These are phyloP conservation scores for Misopates orontium DNA, from an alignment of 257 asterid species.

Conservation along the genomic window DNA sequence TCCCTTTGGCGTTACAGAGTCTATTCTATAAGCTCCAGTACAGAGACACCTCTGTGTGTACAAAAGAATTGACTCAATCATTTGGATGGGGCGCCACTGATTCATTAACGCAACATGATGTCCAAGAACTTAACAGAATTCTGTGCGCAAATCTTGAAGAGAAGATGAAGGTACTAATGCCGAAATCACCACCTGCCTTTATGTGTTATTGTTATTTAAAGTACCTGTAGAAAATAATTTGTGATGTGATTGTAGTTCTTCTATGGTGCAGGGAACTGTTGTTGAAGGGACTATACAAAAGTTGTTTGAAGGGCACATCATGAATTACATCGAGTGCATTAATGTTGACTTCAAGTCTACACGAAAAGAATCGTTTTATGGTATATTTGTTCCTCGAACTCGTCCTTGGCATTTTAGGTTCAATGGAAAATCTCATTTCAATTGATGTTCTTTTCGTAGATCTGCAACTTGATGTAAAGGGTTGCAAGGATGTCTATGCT, in stretches of 20 bases:
- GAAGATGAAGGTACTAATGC: slow-evolving; percentile 83
- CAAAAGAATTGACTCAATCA: slow-evolving; percentile 94
- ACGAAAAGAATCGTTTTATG: slow-evolving; percentile 94
- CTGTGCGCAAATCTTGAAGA: slow-evolving; percentile 95
- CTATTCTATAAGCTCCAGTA: slow-evolving; percentile 97
- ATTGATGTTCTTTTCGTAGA: slow-evolving; percentile 49
- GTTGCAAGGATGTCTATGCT: slow-evolving; percentile 92
- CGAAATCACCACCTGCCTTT: slow-evolving; percentile 6
- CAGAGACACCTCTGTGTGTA: slow-evolving; percentile 89
- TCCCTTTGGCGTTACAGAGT: slow-evolving; percentile 96
- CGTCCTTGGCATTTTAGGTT: slow-evolving; percentile 16
- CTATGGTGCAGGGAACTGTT: slow-evolving; percentile 81
- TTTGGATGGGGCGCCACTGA: slow-evolving; percentile 99
- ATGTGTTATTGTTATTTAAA: slow-evolving; percentile 21
- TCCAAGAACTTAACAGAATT: slow-evolving; percentile 95
- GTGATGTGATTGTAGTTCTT: slow-evolving; percentile 33
- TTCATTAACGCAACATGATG: slow-evolving; percentile 98
- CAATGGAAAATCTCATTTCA: slow-evolving; percentile 22
- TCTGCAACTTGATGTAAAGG: slow-evolving; percentile 97
- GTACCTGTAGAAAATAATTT: slow-evolving; percentile 12
- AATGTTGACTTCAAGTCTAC: slow-evolving; percentile 96
- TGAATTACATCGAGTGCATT: slow-evolving; percentile 94
- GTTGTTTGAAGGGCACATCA: slow-evolving; percentile 95
- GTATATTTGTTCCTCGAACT: slow-evolving; percentile 46
- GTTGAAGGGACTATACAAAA: slow-evolving; percentile 99